These are phyloP conservation scores for Lactarius hatsudake DNA, from an alignment of 768 basidiomycete genomes.

Conservation along the genomic window DNA sequence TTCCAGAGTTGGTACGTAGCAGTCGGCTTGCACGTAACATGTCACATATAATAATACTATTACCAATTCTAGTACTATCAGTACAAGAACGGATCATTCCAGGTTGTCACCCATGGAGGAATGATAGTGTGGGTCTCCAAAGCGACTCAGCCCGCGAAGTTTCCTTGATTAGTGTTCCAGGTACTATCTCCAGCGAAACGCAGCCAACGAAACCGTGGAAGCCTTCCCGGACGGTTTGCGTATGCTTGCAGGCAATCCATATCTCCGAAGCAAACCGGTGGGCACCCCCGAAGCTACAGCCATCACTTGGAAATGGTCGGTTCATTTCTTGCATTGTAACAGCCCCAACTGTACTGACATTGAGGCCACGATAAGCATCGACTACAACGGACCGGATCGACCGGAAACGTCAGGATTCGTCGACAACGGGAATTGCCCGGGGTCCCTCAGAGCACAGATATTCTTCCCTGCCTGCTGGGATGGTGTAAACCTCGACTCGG, in stretches of 20 bases:
- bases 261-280: conserved; percentile 29
- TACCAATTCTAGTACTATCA: conserved; percentile 11
- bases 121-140: conserved; percentile 14
- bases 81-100: conserved; percentile 10
- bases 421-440: conserved; percentile 29
- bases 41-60: not conserved
- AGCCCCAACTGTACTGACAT: not conserved
- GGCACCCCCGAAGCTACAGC: conserved; percentile 17
- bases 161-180: conserved; percentile 10
- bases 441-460: conserved; percentile 33
- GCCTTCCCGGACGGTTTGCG: conserved; percentile 30
- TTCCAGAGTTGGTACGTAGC: conserved; percentile 16
- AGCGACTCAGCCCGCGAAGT: not conserved
- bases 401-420: conserved; percentile 26
- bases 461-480: conserved; percentile 42
- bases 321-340: conserved; percentile 15
- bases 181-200: conserved; percentile 25
- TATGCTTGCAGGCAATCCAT: conserved; percentile 32
- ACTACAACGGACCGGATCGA: not conserved
- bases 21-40: not conserved
- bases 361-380: conserved; percentile 4
- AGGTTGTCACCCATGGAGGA: conserved; percentile 12
- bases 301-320: conserved; percentile 31
- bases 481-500: conserved; percentile 38
- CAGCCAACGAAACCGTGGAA: not conserved